Conservation (phyloP, 345 rosid genomes). For the Passiflora organensis region DNA sequence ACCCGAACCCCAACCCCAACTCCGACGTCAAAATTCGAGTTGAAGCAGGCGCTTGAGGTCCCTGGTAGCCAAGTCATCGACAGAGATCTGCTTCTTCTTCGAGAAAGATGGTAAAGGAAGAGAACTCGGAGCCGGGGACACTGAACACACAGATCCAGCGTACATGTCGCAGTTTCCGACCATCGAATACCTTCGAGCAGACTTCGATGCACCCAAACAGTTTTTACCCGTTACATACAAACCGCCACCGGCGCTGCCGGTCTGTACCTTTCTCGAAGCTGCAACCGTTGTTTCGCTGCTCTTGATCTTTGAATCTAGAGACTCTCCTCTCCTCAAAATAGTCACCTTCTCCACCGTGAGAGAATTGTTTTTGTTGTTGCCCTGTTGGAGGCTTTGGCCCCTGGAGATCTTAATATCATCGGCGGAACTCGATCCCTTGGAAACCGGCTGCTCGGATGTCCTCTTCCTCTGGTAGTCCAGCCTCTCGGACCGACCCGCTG, state of each 20-base stretch:
- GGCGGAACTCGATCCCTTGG: slow-evolving; percentile 30
- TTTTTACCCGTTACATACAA: slow-evolving; percentile 19
- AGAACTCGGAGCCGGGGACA: slow-evolving; percentile 59
- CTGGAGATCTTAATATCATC: slow-evolving; percentile 34
- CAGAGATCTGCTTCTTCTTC: slow-evolving; percentile 31
- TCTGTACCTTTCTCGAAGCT: not conserved
- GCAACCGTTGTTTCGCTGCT: slow-evolving; percentile 10
- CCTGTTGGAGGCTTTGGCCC: too few species aligned
- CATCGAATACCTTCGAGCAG: slow-evolving; percentile 23
- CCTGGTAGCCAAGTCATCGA: slow-evolving; percentile 56
- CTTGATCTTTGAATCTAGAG: slow-evolving; percentile 43
- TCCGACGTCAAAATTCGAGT: slow-evolving; percentile 24
- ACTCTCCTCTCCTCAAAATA: slow-evolving; percentile 49
- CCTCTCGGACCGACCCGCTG: slow-evolving; percentile 28
- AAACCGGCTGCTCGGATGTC: slow-evolving; percentile 30
- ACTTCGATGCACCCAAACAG: slow-evolving; percentile 28
- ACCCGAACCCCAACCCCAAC: not conserved
- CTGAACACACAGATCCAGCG: slow-evolving; percentile 48
- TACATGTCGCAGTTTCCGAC: slow-evolving; percentile 34
- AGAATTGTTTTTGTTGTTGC: not conserved
- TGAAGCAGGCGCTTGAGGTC: slow-evolving; percentile 64
- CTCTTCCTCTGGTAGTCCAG: slow-evolving; percentile 29
- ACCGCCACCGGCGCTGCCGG: not conserved
- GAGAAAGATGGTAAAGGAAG: slow-evolving; percentile 61
- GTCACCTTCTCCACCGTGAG: slow-evolving; percentile 39